Base-by-base conservation (phyloP, 345 rosid genomes). In the Cardamine occulta region DNA sequence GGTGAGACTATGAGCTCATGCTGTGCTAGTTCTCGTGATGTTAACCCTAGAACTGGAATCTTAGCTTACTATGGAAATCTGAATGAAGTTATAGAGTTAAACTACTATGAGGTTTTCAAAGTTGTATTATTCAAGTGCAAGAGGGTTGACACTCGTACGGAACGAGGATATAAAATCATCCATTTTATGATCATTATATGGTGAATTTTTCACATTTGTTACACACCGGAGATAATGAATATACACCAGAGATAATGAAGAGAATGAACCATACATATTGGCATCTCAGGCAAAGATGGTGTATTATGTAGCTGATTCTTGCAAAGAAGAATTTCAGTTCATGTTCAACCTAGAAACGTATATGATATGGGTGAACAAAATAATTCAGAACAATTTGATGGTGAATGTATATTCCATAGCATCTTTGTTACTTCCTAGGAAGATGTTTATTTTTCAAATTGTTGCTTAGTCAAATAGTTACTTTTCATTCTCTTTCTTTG, bases 81-180 rank as follows among this genome's bases (percentile, higher is more conserved):
- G 2, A 15, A 53, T 8, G 51, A 68, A 26, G 73, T 69, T 55
- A 37, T 24, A 8, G 52, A 68, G 49, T 39, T 67, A 35, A 52
- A 67, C 10, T 67, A 35, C 11, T 67, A 67, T 52, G 70, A 66
- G 6, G 51, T 37, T 35, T 53, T 68, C 24, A 68, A 37, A 68
- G 62, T 68, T 18, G 59, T 24, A 6, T 54, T 24, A 23, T 23
- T 23, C 2, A 23, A 23, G 24, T 23, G 24, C 24, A 54, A 24
- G 26, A 1, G 26, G 26, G 26, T 2, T 24, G 26, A 2, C 26
- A 24, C 26, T 24, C 26, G 26, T 24, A 68, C 63, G 3, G 3
- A 24, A 24, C 26, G 26, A 7, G 44, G 57, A 9, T 65, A 65
- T 47, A 65, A 65, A 10, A 6, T 1, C 11, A 17, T 65, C n/a